Conservation (phyloP, 257 asterid genomes). For the Galeopsis tetrahit region DNA sequence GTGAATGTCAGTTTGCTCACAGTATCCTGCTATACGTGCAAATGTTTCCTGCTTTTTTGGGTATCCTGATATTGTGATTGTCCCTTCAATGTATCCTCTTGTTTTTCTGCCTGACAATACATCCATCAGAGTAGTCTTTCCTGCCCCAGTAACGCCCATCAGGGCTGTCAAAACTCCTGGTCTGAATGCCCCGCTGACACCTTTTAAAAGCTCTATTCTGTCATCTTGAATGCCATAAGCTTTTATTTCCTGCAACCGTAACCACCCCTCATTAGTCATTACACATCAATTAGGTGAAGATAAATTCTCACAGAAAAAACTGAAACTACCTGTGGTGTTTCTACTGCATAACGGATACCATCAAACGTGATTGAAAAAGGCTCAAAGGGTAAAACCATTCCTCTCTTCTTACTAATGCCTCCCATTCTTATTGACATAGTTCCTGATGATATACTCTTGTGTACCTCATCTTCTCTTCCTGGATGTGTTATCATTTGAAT, state of each 20-base stretch:
- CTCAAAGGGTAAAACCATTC: conserved; percentile 84
- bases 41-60: conserved; percentile 75
- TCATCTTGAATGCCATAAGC: conserved; percentile 59
- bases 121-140: conserved; percentile 83
- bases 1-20: conserved; percentile 85
- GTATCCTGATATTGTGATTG: conserved; percentile 72
- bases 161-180: conserved; percentile 86
- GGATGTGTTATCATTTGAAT: conserved; percentile 21
- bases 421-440: conserved; percentile 48
- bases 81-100: conserved; percentile 74
- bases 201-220: conserved; percentile 66
- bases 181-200: conserved; percentile 78
- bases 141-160: conserved; percentile 89
- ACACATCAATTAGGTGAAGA: not conserved
- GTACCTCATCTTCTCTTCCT: conserved; percentile 43
- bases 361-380: conserved; percentile 81
- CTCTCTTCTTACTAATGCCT: conserved; percentile 54
- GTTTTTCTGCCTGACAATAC: conserved; percentile 82
- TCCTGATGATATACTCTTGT: conserved; percentile 45
- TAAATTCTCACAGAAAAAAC: not conserved
- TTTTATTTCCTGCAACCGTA: conserved; percentile 62
- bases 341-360: conserved; percentile 73
- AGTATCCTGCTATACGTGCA: conserved; percentile 81
- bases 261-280: not conserved
- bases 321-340: conserved; percentile 72